Conservation (phyloP, 108 stramenopile species). For the Seminavis robusta region DNA sequence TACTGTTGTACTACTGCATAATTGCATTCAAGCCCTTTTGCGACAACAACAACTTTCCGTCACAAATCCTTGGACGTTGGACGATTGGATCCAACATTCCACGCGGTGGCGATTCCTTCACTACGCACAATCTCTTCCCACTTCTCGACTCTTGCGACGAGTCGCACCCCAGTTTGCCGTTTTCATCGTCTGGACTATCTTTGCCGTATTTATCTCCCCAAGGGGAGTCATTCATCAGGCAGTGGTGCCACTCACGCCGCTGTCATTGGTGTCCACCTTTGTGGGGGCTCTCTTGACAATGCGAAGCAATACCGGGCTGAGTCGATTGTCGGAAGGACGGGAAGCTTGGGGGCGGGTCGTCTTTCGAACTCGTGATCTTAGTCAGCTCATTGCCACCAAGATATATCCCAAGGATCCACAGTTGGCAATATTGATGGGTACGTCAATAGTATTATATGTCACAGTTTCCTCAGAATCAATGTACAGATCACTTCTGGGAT, state of each 20-base stretch:
- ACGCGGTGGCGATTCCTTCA: conserved; percentile 37
- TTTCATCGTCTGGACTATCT: conserved; percentile 27
- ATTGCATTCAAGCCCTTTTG: too few relatives aligned
- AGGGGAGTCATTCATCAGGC: conserved; percentile 6
- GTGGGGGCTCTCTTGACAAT: conserved; percentile 49
- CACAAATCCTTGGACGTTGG: conserved; percentile 21
- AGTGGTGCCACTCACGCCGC: conserved; percentile 29
- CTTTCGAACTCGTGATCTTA: conserved; percentile 42
- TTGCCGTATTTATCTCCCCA: conserved; percentile 8
- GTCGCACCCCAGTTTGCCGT: conserved; percentile 28
- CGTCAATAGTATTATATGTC: too few relatives aligned
- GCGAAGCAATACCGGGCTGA: conserved; percentile 53
- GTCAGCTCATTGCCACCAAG: conserved; percentile 29
- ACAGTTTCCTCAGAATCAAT: too few relatives aligned
- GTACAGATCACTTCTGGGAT: too few relatives aligned
- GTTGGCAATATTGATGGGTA: conserved; percentile 27
- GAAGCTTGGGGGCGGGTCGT: conserved; percentile 30
- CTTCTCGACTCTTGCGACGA: conserved; percentile 25
- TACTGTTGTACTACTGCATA: too few relatives aligned
- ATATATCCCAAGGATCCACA: conserved; percentile 32
- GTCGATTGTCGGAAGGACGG: conserved; percentile 41
- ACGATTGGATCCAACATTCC: conserved; percentile 47
- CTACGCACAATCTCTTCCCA: conserved; percentile 20
- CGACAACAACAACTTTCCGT: background rate
- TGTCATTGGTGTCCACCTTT: conserved; percentile 45